Conservation (phyloP, 129 eudicot species). For the Mikania micrantha region DNA sequence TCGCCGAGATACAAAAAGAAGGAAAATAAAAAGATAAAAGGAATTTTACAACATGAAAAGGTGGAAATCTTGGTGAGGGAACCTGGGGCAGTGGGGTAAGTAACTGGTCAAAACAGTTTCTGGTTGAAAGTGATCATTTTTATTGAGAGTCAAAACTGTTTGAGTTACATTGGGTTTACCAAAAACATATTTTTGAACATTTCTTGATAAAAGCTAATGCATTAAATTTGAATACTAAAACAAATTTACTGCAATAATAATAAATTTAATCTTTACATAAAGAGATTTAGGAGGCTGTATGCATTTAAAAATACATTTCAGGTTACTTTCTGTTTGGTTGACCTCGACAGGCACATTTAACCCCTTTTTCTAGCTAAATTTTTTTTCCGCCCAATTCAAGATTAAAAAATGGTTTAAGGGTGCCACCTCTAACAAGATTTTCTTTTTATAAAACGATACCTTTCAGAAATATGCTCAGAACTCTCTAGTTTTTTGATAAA, state of each 20-base stretch:
- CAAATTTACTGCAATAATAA: neutral
- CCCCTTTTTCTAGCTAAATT: neutral
- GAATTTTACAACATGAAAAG: neutral
- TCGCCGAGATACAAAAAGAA: neutral
- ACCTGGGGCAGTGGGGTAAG: neutral
- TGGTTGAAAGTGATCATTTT: neutral
- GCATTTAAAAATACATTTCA: no score
- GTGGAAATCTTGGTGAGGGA: neutral
- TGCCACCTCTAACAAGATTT: neutral
- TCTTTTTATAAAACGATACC: constrained; percentile 28
- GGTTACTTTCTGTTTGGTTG: neutral
- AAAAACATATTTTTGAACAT: neutral
- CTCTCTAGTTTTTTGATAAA: constrained; percentile 68
- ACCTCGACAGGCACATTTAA: neutral
- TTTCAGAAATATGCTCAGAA: constrained; percentile 27
- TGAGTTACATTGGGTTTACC: neutral
- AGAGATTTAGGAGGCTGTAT: no score
- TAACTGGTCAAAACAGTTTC: neutral
- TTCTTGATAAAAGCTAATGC: neutral
- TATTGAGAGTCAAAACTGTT: neutral
- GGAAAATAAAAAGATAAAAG: neutral
- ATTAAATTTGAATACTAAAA: neutral
- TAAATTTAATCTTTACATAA: neutral
- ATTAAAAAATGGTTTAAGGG: neutral
- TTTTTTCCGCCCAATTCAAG: neutral